phyloP scores from a whole-genome alignment of 2,329 filamentous ascomycete species.

The Pseudocercospora musae region DNA sequence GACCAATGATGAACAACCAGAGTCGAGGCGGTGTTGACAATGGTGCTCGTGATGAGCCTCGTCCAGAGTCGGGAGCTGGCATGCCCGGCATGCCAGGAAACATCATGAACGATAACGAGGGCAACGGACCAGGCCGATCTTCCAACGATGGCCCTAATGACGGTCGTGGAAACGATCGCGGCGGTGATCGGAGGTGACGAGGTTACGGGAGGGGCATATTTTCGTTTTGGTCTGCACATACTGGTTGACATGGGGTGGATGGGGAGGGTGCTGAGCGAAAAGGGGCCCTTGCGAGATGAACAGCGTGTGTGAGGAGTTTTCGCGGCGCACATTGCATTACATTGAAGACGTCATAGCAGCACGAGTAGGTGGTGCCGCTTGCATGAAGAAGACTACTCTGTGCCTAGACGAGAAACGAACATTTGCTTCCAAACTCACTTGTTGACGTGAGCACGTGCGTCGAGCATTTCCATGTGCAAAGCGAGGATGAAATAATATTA shows the following conservation, averaged over 20 bases:
- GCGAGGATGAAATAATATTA: not conserved
- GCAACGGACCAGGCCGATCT: not conserved
- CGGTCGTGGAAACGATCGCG: not conserved
- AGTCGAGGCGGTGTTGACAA: not conserved
- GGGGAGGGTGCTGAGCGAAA: not conserved
- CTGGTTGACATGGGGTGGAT: not conserved
- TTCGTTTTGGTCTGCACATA: conserved; percentile 1
- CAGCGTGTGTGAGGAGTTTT: not conserved
- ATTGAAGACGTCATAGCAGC: not conserved
- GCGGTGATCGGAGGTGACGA: not conserved
- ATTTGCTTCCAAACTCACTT: not conserved
- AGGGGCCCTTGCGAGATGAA: not conserved
- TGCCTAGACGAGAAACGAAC: not conserved
- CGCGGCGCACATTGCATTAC: conserved; percentile 1
- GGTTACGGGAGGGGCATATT: not conserved
- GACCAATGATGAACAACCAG: not conserved
- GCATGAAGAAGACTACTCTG: not conserved
- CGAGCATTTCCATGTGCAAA: too few relatives aligned
- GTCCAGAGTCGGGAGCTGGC: not conserved
- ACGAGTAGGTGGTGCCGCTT: not conserved
- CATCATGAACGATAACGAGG: not conserved
- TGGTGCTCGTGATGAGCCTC: not conserved
- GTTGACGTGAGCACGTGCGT: not conserved
- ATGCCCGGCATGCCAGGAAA: not conserved
- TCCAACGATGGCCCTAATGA: not conserved